phyloP scores from a whole-genome alignment of 345 rosid genomes.

The Xanthoceras sorbifolium region DNA sequence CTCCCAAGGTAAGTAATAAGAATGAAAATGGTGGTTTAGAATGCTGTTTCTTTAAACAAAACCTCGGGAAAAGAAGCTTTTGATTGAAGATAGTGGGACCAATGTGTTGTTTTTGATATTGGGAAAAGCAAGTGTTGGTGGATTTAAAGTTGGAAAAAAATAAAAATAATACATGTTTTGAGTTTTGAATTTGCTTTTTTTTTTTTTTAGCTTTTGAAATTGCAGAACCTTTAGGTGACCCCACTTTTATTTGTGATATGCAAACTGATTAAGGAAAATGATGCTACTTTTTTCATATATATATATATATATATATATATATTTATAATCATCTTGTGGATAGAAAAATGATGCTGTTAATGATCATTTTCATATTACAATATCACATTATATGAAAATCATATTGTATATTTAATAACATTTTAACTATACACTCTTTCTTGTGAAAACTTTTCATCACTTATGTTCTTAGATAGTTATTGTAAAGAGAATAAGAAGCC shows the following conservation, averaged over 20 bases:
- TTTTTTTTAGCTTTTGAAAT: constrained; percentile 30
- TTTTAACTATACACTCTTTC: too few relatives aligned
- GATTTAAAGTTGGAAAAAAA: constrained; percentile 38
- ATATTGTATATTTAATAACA: too few relatives aligned
- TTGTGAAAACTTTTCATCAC: too few relatives aligned
- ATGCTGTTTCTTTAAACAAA: constrained; percentile 33
- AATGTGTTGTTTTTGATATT: constrained; percentile 37
- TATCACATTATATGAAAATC: too few relatives aligned
- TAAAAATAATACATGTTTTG: constrained; percentile 25
- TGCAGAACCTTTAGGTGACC: constrained; percentile 11
- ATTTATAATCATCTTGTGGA: too few relatives aligned
- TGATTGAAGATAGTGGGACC: constrained; percentile 50
- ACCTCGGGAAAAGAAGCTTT: constrained; percentile 41
- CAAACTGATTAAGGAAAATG: neutral
- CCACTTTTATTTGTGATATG: neutral
- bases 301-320: too few relatives aligned
- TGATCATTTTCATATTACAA: too few relatives aligned
- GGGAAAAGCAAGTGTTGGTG: constrained; percentile 37
- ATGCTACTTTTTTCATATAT: neutral
- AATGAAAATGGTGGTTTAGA: constrained; percentile 26
- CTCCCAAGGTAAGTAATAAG: constrained; percentile 22
- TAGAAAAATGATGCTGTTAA: too few relatives aligned
- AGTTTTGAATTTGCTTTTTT: constrained; percentile 27
- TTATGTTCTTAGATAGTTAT: too few relatives aligned
- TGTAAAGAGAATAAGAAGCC: too few relatives aligned